Evolutionary conservation across 331 rosid species (phyloP).

Genomic region (Malus hybrid): DNA sequence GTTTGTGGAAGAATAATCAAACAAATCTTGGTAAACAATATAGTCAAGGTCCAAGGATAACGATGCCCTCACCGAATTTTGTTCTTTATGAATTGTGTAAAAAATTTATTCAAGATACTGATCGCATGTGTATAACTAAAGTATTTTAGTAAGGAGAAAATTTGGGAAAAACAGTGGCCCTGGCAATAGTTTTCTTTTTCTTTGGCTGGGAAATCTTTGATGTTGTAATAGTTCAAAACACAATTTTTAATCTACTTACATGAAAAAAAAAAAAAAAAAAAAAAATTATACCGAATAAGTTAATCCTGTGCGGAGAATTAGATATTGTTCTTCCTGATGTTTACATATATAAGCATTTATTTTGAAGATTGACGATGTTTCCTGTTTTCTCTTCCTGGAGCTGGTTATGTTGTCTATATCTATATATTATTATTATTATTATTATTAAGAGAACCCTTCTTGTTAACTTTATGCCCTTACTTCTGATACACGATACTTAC

Average conservation of each 20-base stretch:
- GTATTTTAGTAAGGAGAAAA: neutral
- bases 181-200: neutral
- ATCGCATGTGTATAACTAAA: neutral
- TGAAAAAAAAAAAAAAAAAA: no score
- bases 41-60: neutral
- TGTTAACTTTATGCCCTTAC: no score
- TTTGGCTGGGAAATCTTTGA: neutral
- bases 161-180: neutral
- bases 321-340: neutral
- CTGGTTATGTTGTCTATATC: neutral
- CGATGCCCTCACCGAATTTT: neutral
- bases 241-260: neutral
- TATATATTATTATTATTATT: no score
- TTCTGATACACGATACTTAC: no score
- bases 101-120: no score
- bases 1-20: neutral
- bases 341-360: neutral
- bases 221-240: neutral
- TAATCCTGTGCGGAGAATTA: neutral
- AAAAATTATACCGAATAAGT: no score
- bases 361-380: neutral
- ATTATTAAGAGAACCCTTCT: no score
- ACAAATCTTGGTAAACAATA: neutral
- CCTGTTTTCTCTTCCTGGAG: neutral
- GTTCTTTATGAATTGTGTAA: neutral